Evolutionary conservation across 2,329 filamentous ascomycete species (phyloP).

Genomic region (Alternaria sp.): DNA sequence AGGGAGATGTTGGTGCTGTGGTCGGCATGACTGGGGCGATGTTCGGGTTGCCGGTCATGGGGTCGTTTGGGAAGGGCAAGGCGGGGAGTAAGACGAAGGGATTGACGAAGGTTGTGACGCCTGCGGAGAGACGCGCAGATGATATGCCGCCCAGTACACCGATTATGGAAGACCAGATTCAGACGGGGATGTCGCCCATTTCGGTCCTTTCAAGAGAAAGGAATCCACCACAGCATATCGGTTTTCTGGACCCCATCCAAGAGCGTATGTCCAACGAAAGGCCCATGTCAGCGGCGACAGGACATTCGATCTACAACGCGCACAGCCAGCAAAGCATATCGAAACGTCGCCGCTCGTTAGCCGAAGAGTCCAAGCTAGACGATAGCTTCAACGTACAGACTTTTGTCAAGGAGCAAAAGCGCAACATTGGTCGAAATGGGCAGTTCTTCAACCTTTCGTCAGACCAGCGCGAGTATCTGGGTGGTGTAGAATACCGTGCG

Average conservation of each 20-base stretch:
- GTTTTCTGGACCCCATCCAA: slow-evolving; percentile 31
- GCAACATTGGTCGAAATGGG: slow-evolving; percentile 31
- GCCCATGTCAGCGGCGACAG: slow-evolving; percentile 27
- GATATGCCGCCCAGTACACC: slow-evolving; percentile 17
- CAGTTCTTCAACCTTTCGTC: slow-evolving; percentile 33
- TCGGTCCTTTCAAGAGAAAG: slow-evolving; percentile 19
- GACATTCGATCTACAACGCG: slow-evolving; percentile 32
- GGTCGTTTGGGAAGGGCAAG: slow-evolving; percentile 30
- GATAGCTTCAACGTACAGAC: slow-evolving; percentile 32
- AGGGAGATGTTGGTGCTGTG: slow-evolving; percentile 25
- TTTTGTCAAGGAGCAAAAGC: slow-evolving; percentile 34
- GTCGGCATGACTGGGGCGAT: slow-evolving; percentile 35
- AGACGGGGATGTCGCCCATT: slow-evolving; percentile 14
- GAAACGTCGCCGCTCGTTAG: slow-evolving; percentile 26
- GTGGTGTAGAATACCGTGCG: slow-evolving; percentile 33
- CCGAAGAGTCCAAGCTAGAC: slow-evolving; percentile 23
- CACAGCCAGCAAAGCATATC: slow-evolving; percentile 27
- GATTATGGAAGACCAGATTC: slow-evolving; percentile 7
- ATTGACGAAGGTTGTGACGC: slow-evolving; percentile 16
- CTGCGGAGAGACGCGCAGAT: slow-evolving; percentile 3
- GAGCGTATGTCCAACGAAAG: slow-evolving; percentile 25
- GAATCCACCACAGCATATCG: slow-evolving; percentile 25
- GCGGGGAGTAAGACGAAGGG: slow-evolving; percentile 12
- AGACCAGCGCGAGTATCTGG: slow-evolving; percentile 33
- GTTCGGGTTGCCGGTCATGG: slow-evolving; percentile 34